phyloP scores from a whole-genome alignment of 2,329 filamentous ascomycete species.

The Talaromyces amestolkiae region DNA sequence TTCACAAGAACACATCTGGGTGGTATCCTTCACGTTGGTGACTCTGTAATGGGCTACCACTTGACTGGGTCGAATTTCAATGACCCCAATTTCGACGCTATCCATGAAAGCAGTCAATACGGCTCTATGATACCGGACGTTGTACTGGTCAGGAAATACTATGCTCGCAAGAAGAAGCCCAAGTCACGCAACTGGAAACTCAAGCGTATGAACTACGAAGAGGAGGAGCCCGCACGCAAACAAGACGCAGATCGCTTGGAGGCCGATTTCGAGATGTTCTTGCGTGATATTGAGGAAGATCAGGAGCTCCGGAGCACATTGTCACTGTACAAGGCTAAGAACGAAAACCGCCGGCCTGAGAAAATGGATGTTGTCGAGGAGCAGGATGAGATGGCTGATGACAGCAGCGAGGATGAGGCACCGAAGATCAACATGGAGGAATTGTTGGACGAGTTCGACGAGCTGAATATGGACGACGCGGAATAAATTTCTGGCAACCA shows the following conservation, averaged over 20 bases:
- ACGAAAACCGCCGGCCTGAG: slow-evolving; percentile 44
- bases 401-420: slow-evolving; percentile 62
- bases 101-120: slow-evolving; percentile 76
- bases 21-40: slow-evolving; percentile 77
- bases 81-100: slow-evolving; percentile 76
- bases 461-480: slow-evolving; percentile 64
- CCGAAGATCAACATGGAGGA: slow-evolving; percentile 76
- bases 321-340: slow-evolving; percentile 74
- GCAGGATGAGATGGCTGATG: slow-evolving; percentile 54
- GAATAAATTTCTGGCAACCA: slow-evolving; percentile 2
- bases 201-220: slow-evolving; percentile 87
- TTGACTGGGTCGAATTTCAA: slow-evolving; percentile 90
- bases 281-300: slow-evolving; percentile 95
- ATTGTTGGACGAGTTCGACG: slow-evolving; percentile 88
- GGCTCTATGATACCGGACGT: slow-evolving; percentile 82
- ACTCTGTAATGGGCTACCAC: slow-evolving; percentile 93
- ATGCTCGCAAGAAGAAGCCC: slow-evolving; percentile 78
- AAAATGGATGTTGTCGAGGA: slow-evolving; percentile 48
- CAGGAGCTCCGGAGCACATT: slow-evolving; percentile 79
- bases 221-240: slow-evolving; percentile 58
- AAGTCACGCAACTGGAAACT: slow-evolving; percentile 87
- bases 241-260: slow-evolving; percentile 85
- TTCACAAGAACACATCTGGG: slow-evolving; percentile 90
- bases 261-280: slow-evolving; percentile 93
- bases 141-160: slow-evolving; percentile 94